Evolutionary conservation across 768 basidiomycete genomes (phyloP), one percentile per base, ranked within the genome.

Genomic region (Pleurotus giganteus): DNA sequence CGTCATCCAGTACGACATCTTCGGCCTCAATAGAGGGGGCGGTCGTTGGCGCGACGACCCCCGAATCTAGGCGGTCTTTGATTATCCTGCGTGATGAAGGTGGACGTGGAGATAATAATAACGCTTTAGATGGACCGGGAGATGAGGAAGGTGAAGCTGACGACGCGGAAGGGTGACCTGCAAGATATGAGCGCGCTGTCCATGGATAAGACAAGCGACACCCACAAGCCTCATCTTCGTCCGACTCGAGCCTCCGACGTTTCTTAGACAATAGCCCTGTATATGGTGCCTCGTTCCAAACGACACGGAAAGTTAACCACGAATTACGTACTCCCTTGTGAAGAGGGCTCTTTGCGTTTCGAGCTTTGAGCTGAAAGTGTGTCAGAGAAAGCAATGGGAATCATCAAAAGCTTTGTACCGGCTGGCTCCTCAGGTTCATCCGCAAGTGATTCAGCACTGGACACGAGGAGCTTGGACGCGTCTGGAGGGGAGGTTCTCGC

Each of bases 171-270:
- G 19, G 36, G 17, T 23, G 26, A 15, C 34, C 19, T n/a, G 42
- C 0, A 44, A 11, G 24, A 37, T 28, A 32, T 26, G 54, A 32
- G 34, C 29, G 36, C 42, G 9, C 6, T 26, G 4, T 19, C 23
- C 17, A 24, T 5, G 21, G 29, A 19, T 17, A 24, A 31, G 31
- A 19, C 12, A 15, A n/a, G 3, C 24, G 9, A 8, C 27, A 28
- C 39, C 3, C 32, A 31, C 26, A 31, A 9, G 55, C 60, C 19
- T 69, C 71, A 5, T 72, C 66, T 37, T 83, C 85, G 28, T 83
- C 84, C 0, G 82, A 84, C 28, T 79, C 71, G 4, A 80, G 61
- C 24, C 84, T 74, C 54, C 77, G 77, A 46, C 83, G 70, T 62
- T 74, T 81, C 68, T 87, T 86, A 5, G 69, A 31, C 45, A 11